Conservation (phyloP, 1,139 yeast genomes). For the Nakaseomyces uthaithaninus region DNA sequence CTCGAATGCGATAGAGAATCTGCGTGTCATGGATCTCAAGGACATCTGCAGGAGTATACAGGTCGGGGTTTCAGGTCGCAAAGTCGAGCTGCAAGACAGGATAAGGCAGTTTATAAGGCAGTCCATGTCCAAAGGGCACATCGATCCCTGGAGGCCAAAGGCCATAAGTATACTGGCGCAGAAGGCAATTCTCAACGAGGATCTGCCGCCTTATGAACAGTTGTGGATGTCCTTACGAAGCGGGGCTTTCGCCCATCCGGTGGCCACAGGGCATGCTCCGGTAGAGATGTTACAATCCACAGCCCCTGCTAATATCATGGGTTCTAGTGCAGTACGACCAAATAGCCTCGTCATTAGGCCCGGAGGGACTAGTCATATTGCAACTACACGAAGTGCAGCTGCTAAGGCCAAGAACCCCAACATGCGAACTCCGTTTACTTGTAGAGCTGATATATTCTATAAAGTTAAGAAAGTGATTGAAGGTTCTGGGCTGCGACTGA, state of each 20-base stretch:
- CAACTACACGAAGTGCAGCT: slow-evolving; percentile 6
- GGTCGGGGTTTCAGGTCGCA: slow-evolving; percentile 42
- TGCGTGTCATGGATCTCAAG: slow-evolving; percentile 36
- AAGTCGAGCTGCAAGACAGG: slow-evolving; percentile 44
- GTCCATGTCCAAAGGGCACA: slow-evolving; percentile 31
- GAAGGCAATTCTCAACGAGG: slow-evolving; percentile 34
- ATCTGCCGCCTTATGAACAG: slow-evolving; percentile 37
- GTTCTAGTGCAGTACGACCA: slow-evolving; percentile 8
- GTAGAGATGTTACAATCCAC: slow-evolving; percentile 9
- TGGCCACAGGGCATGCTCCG: slow-evolving; percentile 19
- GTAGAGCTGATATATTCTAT: slow-evolving; percentile 46
- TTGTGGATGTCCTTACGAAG: slow-evolving; percentile 21
- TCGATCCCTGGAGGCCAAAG: slow-evolving; percentile 38
- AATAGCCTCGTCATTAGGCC: slow-evolving; percentile 8
- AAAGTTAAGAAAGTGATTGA: slow-evolving; percentile 38
- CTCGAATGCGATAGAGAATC: slow-evolving; percentile 19
- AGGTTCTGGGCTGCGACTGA: slow-evolving; percentile 38
- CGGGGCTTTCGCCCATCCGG: slow-evolving; percentile 20
- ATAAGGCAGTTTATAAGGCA: slow-evolving; percentile 36
- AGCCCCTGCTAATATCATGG: slow-evolving; percentile 3
- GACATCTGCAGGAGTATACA: slow-evolving; percentile 41
- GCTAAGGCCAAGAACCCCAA: slow-evolving; percentile 7
- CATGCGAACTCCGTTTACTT: slow-evolving; percentile 29
- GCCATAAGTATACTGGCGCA: slow-evolving; percentile 40
- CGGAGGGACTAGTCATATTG: slow-evolving; percentile 8